phyloP scores from a whole-genome alignment of 371 early-diverging fungal species.

The Mucor ambiguus region DNA sequence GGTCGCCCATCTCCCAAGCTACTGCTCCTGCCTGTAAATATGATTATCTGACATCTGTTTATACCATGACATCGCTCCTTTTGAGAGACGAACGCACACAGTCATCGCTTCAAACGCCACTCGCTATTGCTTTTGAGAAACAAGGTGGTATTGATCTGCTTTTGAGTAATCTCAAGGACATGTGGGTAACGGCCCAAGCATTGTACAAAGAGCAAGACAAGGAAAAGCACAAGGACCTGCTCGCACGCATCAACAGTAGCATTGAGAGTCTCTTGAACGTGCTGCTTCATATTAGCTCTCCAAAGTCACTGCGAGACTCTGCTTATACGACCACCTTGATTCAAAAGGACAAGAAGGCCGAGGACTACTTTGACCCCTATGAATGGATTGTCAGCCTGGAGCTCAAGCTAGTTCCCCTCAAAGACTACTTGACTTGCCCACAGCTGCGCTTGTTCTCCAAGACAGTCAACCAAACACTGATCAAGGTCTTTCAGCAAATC shows the following conservation, averaged over 20 bases:
- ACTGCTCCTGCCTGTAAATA: constrained; percentile 49
- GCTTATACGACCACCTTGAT: constrained; percentile 61
- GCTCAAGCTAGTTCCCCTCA: constrained; percentile 50
- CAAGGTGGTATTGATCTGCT: constrained; percentile 63
- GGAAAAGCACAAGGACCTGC: background rate
- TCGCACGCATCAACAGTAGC: constrained; percentile 38
- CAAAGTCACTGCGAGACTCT: constrained; percentile 71
- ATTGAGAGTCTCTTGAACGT: constrained; percentile 66
- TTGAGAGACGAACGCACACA: constrained; percentile 64
- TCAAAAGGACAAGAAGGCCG: constrained; percentile 58
- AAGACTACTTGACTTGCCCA: constrained; percentile 46
- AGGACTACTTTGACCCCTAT: constrained; percentile 70
- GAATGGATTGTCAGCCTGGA: constrained; percentile 69
- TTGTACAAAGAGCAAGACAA: constrained; percentile 31
- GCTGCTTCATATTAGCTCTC: constrained; percentile 61
- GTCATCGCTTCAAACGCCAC: constrained; percentile 68
- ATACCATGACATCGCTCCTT: constrained; percentile 49
- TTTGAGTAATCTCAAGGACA: constrained; percentile 51
- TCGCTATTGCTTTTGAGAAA: constrained; percentile 71
- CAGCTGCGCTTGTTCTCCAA: constrained; percentile 50
- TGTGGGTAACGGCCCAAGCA: constrained; percentile 56
- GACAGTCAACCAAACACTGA: constrained; percentile 49
- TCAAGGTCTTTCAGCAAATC: constrained; percentile 66
- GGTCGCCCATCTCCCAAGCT: constrained; percentile 39
- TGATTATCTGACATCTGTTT: constrained; percentile 57